phyloP scores from a whole-genome alignment of 2,329 filamentous ascomycete genomes.

The Pseudogymnoascus verrucosus region DNA sequence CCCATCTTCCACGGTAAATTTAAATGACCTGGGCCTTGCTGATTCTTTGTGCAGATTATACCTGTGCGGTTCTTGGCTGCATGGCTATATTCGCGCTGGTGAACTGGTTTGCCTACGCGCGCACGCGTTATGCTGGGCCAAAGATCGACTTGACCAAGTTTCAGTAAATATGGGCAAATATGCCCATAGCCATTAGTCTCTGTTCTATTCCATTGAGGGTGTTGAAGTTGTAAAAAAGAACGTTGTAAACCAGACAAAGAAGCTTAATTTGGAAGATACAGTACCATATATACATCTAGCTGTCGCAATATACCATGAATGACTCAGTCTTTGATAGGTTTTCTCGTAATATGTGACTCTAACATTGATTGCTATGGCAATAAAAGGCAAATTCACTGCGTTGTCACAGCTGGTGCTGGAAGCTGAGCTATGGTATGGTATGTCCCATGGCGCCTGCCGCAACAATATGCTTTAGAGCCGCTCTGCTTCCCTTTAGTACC shows the following conservation, averaged over 20 bases:
- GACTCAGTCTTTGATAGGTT: background rate
- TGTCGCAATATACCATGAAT: background rate
- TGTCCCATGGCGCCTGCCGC: background rate
- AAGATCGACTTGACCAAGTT: constrained; percentile 5
- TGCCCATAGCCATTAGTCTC: background rate
- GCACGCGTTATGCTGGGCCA: background rate
- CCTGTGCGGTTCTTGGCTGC: background rate
- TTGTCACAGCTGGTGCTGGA: background rate
- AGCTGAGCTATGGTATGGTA: background rate
- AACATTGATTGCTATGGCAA: background rate
- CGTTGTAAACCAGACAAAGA: constrained; percentile 3
- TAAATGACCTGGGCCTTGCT: background rate
- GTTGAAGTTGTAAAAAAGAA: background rate
- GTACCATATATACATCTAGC: constrained; percentile 2
- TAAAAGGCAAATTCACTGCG: background rate
- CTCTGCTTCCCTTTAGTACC: background rate
- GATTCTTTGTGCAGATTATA: constrained; percentile 4
- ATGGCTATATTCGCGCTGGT: background rate
- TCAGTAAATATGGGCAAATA: background rate
- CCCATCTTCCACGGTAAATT: background rate
- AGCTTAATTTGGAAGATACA: background rate
- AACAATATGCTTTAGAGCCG: background rate
- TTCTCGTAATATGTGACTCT: background rate
- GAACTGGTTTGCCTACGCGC: constrained; percentile 3
- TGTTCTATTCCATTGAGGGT: background rate